These are phyloP conservation scores for Amphibolis antarctica DNA, from an alignment of 106 monocot genomes.

Conservation along the genomic window DNA sequence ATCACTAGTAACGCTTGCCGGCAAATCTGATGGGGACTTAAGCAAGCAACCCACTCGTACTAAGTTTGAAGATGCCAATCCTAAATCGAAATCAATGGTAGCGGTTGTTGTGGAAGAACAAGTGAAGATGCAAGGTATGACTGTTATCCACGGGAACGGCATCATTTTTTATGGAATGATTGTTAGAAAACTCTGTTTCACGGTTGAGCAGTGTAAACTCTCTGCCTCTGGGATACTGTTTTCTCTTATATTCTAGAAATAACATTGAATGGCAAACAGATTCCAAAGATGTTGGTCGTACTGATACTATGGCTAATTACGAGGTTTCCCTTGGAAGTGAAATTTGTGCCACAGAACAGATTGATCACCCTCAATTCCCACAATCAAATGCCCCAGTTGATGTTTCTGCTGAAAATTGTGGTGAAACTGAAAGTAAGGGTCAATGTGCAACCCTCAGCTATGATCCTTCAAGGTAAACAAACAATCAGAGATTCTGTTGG, in stretches of 20 bases:
- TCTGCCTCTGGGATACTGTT: no score
- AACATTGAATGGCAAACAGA: constrained; percentile 5
- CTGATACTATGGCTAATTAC: constrained; percentile 29
- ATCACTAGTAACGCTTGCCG: background rate
- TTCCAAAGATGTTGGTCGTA: constrained; percentile 27
- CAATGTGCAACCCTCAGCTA: background rate
- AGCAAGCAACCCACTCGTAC: no score
- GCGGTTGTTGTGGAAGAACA: no score
- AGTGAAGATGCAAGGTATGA: no score
- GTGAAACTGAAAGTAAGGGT: background rate
- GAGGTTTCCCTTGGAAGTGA: constrained; percentile 71
- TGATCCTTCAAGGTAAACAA: background rate
- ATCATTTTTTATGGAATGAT: background rate
- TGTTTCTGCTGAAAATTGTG: background rate
- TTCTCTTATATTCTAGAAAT: no score
- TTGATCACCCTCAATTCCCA: background rate
- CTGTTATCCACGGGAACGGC: background rate
- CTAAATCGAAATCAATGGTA: no score
- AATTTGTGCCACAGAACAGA: constrained; percentile 15
- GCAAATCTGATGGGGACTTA: no score
- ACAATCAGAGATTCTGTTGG: background rate
- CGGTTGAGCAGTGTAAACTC: no score
- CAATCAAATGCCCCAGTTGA: background rate
- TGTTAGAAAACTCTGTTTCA: no score
- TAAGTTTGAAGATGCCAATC: no score